Percentiles rank a stretch among this genome's conserved stretches.
Evolutionary conservation across 495 filamentous ascomycete genomes (phyloP).

Genomic region (Aspergillus indologenus): DNA sequence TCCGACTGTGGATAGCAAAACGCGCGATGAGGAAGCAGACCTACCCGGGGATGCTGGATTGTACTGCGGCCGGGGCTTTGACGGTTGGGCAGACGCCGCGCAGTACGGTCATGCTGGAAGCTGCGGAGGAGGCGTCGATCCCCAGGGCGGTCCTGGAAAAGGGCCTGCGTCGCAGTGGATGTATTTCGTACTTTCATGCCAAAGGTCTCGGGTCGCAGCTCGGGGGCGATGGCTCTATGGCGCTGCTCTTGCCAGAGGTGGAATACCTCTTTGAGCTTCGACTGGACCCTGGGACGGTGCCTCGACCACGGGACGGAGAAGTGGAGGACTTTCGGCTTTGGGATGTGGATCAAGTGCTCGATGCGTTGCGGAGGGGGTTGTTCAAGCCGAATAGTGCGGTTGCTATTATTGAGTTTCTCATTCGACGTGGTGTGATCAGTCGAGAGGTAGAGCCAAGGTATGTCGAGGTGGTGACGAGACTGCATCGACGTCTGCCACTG

Average conservation of each 20-base stretch:
- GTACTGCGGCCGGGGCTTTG: slow-evolving; percentile 54
- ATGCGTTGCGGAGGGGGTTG: slow-evolving; percentile 38
- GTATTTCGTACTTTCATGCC: slow-evolving; percentile 40
- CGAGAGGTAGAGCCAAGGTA: too few relatives aligned
- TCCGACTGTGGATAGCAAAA: slow-evolving; percentile 52
- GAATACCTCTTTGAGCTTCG: slow-evolving; percentile 53
- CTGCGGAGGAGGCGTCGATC: slow-evolving; percentile 53
- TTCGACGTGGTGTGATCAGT: too few relatives aligned
- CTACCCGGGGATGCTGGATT: slow-evolving; percentile 53
- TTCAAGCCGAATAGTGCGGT: slow-evolving; percentile 55
- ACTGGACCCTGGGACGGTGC: slow-evolving; percentile 33
- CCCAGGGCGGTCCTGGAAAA: slow-evolving; percentile 19
- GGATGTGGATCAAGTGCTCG: slow-evolving; percentile 44
- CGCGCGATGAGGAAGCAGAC: slow-evolving; percentile 45
- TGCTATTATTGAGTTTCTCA: neutral
- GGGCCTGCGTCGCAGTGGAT: slow-evolving; percentile 24
- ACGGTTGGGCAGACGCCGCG: slow-evolving; percentile 38
- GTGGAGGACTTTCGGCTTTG: slow-evolving; percentile 49
- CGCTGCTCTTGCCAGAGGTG: slow-evolving; percentile 40
- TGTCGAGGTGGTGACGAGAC: too few relatives aligned
- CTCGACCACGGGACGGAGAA: slow-evolving; percentile 49
- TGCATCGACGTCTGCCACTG: too few relatives aligned
- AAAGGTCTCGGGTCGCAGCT: slow-evolving; percentile 25
- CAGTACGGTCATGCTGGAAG: slow-evolving; percentile 52
- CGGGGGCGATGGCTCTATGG: slow-evolving; percentile 29